Conservation (phyloP, 139 green algal genomes). For the Coelastrella sp. region DNA sequence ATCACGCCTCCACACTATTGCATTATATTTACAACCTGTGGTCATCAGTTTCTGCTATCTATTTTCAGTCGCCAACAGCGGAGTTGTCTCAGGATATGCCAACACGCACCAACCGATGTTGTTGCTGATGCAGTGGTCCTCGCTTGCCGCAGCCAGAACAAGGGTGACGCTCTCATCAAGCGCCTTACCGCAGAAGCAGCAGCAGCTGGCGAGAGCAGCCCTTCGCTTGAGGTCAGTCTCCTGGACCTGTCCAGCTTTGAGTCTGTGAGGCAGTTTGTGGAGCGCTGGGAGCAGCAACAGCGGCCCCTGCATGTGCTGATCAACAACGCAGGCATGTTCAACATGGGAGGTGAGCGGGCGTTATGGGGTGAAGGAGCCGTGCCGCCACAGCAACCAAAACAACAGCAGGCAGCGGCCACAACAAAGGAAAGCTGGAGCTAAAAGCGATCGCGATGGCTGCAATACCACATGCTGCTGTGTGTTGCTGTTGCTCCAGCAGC, state of each 20-base stretch:
- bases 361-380: background rate
- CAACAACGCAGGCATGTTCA: constrained; percentile 93
- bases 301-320: constrained; percentile 85
- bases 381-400: background rate
- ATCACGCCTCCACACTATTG: background rate
- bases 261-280: constrained; percentile 79
- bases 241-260: constrained; percentile 84
- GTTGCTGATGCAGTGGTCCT: constrained; percentile 71
- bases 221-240: constrained; percentile 65
- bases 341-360: constrained; percentile 67
- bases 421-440: too few species aligned
- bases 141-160: constrained; percentile 71
- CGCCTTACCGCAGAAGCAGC: background rate
- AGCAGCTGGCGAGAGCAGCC: background rate
- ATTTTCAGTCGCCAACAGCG: background rate
- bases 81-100: background rate
- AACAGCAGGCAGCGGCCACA: background rate
- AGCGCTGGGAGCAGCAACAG: constrained; percentile 62
- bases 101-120: background rate
- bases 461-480: background rate
- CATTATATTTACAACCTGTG: background rate
- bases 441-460: background rate
- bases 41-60: too few species aligned
- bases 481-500: background rate
- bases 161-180: constrained; percentile 40